phyloP scores from a whole-genome alignment of 495 filamentous ascomycete species.

The Aspergillus panamensis region DNA sequence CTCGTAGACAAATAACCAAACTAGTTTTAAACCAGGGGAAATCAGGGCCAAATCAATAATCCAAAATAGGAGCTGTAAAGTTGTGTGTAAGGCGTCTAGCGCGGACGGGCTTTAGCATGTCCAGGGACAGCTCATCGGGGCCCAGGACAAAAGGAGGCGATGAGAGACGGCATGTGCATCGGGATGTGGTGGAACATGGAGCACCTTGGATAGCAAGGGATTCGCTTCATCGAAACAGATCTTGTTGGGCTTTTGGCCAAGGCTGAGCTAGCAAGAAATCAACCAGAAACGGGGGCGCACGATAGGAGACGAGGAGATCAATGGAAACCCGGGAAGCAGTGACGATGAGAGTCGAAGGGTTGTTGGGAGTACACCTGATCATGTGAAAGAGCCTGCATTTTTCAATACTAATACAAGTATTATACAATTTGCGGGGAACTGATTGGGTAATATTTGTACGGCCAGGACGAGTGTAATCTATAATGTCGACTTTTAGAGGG shows the following conservation, averaged over 20 bases:
- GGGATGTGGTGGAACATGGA: slow-evolving; percentile 22
- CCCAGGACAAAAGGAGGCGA: slow-evolving; percentile 9
- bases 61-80: slow-evolving; percentile 13
- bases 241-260: neutral
- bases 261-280: neutral
- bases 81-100: slow-evolving; percentile 6
- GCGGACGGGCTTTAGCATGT: slow-evolving; percentile 13
- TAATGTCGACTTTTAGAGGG: neutral
- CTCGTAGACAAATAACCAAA: neutral
- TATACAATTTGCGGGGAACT: too few species aligned
- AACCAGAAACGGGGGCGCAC: neutral
- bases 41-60: slow-evolving; percentile 2
- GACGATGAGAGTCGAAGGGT: neutral
- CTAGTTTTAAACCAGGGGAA: neutral
- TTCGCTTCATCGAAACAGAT: slow-evolving; percentile 11
- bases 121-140: slow-evolving; percentile 23
- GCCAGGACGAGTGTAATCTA: neutral
- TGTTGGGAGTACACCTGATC: neutral
- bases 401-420: neutral
- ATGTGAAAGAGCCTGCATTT: neutral
- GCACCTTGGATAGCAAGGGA: slow-evolving; percentile 3
- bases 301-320: slow-evolving; percentile 2
- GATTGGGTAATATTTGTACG: neutral
- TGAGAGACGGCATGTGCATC: slow-evolving; percentile 14
- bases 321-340: neutral